phyloP scores from a whole-genome alignment of 495 filamentous ascomycete species.

The Beverwykella pulmonaria region DNA sequence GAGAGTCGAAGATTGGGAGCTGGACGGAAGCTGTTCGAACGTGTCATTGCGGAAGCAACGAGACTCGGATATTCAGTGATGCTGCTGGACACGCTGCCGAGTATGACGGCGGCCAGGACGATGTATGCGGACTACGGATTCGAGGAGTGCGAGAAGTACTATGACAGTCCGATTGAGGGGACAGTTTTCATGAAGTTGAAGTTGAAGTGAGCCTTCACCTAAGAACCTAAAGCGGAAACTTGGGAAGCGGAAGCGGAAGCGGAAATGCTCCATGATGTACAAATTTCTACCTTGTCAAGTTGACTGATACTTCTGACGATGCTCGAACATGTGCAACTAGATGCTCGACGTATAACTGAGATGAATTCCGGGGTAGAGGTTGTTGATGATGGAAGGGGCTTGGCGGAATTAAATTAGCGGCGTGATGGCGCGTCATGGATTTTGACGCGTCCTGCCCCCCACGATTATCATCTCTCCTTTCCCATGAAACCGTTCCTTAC shows the following conservation, averaged over 20 bases:
- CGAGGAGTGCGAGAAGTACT: slow-evolving; percentile 57
- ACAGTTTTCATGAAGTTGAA: slow-evolving; percentile 47
- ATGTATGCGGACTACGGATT: slow-evolving; percentile 60
- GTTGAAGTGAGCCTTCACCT: not conserved
- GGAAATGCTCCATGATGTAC: too few relatives aligned
- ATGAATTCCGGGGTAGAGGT: too few relatives aligned
- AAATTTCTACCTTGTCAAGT: too few relatives aligned
- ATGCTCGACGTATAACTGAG: too few relatives aligned
- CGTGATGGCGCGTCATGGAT: slow-evolving; percentile 17
- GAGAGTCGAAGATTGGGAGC: slow-evolving; percentile 53
- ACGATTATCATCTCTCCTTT: not conserved
- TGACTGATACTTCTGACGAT: too few relatives aligned
- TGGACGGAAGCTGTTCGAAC: slow-evolving; percentile 52
- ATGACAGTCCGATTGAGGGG: slow-evolving; percentile 58
- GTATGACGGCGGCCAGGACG: slow-evolving; percentile 55
- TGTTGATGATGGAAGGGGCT: not conserved
- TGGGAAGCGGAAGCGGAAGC: not conserved
- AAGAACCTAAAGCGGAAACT: not conserved
- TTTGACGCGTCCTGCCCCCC: not conserved
- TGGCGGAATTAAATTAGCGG: not conserved
- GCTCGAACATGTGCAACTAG: too few relatives aligned
- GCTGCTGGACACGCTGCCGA: slow-evolving; percentile 60
- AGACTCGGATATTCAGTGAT: slow-evolving; percentile 57
- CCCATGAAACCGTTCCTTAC: not conserved
- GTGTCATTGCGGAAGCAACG: slow-evolving; percentile 51